Conservation (phyloP, 2,329 filamentous ascomycete genomes). For the Biscogniauxia marginata region DNA sequence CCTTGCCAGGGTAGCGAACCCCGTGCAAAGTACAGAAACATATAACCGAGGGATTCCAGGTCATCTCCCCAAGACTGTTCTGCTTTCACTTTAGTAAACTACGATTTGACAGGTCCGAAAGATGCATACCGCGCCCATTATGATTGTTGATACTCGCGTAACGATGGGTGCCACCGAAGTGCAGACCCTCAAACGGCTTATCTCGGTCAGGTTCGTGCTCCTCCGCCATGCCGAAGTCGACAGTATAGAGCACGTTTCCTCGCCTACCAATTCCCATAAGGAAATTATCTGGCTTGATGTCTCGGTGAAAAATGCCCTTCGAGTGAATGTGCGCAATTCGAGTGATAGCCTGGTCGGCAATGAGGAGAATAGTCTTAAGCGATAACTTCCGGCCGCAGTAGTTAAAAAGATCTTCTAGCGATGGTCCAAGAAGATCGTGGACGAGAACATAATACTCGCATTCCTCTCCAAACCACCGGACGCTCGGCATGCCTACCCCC, state of each 20-base stretch:
- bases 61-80: conserved; percentile 58
- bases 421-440: conserved; percentile 24
- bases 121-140: not conserved
- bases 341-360: conserved; percentile 29
- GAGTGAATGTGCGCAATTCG: conserved; percentile 26
- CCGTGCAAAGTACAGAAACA: conserved; percentile 76
- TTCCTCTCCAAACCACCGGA: conserved; percentile 11
- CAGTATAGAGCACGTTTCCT: conserved; percentile 27
- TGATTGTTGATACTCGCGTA: conserved; percentile 14
- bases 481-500: conserved; percentile 9
- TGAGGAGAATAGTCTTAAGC: conserved; percentile 30
- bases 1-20: conserved; percentile 73
- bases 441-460: conserved; percentile 17
- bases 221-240: conserved; percentile 29
- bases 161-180: conserved; percentile 20
- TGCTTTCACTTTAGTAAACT: too few relatives aligned
- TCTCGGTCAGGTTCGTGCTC: conserved; percentile 2
- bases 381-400: conserved; percentile 29
- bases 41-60: conserved; percentile 72
- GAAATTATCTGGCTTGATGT: conserved; percentile 33
- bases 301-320: conserved; percentile 24
- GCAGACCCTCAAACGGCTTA: not conserved
- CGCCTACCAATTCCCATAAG: conserved; percentile 25
- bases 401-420: conserved; percentile 31
- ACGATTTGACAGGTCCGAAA: too few relatives aligned